Evolutionary conservation across 371 early-diverging fungal genomes (phyloP).

Genomic region (Mucor velutinosus): DNA sequence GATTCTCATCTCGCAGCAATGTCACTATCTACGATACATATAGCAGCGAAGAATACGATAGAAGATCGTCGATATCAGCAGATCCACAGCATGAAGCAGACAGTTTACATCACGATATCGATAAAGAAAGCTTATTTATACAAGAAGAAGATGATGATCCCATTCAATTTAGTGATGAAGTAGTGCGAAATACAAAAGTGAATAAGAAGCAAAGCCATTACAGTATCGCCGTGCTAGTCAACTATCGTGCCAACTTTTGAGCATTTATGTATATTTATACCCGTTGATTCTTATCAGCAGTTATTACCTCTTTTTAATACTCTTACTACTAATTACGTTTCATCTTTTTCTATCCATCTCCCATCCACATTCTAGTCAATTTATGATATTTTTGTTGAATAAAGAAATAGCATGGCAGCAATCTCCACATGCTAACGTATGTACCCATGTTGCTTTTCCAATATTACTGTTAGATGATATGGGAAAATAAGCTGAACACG

Average conservation of each 20-base stretch:
- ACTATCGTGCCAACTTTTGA: constrained; percentile 29
- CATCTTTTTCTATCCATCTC: neutral
- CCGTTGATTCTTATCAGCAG: neutral
- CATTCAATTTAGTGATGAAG: constrained; percentile 25
- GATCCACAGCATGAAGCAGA: constrained; percentile 11
- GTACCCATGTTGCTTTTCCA: neutral
- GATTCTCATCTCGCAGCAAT: constrained; percentile 14
- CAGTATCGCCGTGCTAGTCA: constrained; percentile 30
- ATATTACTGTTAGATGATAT: neutral
- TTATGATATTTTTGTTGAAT: neutral
- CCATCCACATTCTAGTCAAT: neutral
- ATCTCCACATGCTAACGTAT: neutral
- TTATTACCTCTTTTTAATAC: neutral
- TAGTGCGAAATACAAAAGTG: constrained; percentile 27
- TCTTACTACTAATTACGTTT: neutral
- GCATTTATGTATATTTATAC: neutral
- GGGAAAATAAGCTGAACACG: neutral
- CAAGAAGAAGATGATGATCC: constrained; percentile 6
- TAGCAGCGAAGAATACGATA: constrained; percentile 28
- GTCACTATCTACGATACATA: constrained; percentile 24
- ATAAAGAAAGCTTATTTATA: neutral
- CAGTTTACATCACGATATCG: neutral
- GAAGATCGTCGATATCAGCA: constrained; percentile 16
- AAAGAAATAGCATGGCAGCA: neutral
- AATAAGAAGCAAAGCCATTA: constrained; percentile 32